These are phyloP conservation scores for Malus asiatica DNA, from an alignment of 306 rosid genomes.

Conservation along the genomic window DNA sequence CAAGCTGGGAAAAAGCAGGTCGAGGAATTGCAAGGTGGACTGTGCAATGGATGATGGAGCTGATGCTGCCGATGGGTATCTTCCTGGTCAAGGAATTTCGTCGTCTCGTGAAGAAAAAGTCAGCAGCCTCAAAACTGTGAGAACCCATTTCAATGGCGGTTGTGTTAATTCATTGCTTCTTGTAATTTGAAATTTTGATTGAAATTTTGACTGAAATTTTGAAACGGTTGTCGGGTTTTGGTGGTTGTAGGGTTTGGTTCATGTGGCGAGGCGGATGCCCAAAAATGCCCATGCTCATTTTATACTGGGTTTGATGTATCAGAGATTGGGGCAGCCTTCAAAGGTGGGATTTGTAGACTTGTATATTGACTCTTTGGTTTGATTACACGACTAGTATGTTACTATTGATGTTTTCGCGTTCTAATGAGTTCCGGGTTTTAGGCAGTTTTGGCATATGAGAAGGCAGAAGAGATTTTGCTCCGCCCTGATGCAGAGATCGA, in stretches of 20 bases:
- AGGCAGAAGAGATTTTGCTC: constrained; percentile 79
- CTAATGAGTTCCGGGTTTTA: constrained; percentile 21
- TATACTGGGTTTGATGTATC: constrained; percentile 91
- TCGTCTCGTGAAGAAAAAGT: constrained; percentile 92
- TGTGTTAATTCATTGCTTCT: neutral
- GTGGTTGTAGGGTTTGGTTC: constrained; percentile 76
- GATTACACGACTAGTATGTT: neutral
- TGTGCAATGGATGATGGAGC: constrained; percentile 60
- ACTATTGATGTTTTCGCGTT: neutral
- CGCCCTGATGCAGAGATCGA: constrained; percentile 68
- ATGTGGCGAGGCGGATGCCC: constrained; percentile 90
- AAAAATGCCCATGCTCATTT: constrained; percentile 99
- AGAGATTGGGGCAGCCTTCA: constrained; percentile 83
- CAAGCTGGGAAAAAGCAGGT: constrained; percentile 63
- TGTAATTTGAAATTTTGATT: neutral
- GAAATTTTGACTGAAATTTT: neutral
- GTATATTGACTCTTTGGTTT: neutral
- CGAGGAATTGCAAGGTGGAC: constrained; percentile 64
- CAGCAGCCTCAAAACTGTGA: constrained; percentile 96
- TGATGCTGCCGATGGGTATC: constrained; percentile 66
- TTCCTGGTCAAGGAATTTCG: constrained; percentile 68
- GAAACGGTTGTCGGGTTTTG: constrained; percentile 12
- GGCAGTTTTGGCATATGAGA: constrained; percentile 82
- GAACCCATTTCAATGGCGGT: constrained; percentile 18
- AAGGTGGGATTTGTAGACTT: constrained; percentile 45